phyloP scores from a whole-genome alignment of 441 rosid genomes.

The Rhodomyrtus psidioides region DNA sequence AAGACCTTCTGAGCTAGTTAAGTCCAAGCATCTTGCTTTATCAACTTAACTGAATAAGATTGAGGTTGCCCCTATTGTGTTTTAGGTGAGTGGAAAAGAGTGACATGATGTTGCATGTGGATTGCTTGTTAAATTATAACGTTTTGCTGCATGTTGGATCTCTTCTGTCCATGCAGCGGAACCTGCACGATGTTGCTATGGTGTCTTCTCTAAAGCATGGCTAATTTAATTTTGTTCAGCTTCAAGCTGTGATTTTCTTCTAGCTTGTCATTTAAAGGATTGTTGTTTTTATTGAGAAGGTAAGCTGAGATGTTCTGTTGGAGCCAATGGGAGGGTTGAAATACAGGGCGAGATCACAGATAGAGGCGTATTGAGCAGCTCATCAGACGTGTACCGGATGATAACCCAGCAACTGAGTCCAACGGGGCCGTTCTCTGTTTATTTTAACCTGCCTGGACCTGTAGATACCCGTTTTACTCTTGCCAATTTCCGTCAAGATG shows the following conservation, averaged over 20 bases:
- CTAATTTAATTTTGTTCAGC: not conserved
- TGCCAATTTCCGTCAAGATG: slow-evolving; percentile 45
- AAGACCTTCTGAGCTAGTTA: not conserved
- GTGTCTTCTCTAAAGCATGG: not conserved
- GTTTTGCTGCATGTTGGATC: not conserved
- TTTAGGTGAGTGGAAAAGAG: not conserved
- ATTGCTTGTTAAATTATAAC: not conserved
- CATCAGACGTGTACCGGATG: slow-evolving; percentile 29
- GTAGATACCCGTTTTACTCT: slow-evolving; percentile 66
- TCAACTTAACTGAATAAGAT: not conserved
- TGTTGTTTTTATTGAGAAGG: slow-evolving; percentile 24
- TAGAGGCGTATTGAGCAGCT: slow-evolving; percentile 21
- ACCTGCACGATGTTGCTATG: not conserved
- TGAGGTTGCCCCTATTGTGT: not conserved
- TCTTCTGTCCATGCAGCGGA: not conserved
- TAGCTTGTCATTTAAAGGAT: not conserved
- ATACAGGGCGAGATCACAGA: slow-evolving; percentile 44
- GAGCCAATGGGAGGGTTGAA: slow-evolving; percentile 44
- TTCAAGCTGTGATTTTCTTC: not conserved
- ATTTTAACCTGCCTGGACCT: slow-evolving; percentile 75
- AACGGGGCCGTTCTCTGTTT: slow-evolving; percentile 57
- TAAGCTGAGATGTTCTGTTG: slow-evolving; percentile 43
- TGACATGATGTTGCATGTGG: not conserved
- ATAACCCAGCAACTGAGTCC: slow-evolving; percentile 48
- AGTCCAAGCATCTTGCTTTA: not conserved